Base-by-base conservation (phyloP, 441 rosid genomes). In the Erodium chrysanthum region DNA sequence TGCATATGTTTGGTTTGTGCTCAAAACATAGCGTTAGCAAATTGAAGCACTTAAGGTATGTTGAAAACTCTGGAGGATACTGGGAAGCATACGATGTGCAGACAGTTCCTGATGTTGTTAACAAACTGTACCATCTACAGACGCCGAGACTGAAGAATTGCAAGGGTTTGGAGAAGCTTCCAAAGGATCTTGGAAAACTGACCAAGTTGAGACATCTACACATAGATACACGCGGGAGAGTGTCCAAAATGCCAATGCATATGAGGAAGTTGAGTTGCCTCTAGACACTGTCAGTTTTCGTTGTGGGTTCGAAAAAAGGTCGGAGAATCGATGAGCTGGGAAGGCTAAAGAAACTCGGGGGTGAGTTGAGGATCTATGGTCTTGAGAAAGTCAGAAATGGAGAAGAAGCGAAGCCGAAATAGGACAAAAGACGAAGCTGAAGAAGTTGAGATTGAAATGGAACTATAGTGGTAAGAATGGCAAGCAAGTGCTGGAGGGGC, bases 401-500 rank as follows among this genome's bases (percentile, higher is more conserved):
- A 68, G 70, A 68, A 37, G 8, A 46, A 25, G 22, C 22, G 2
- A 42, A 42, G 50, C 50, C 0, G n/a, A 42, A 1, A 42, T 42
- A 14, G 1, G 50, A 11, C 3, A 42, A 14, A 42, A 42, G 15
- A 42, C 12, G 1, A 42, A 42, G 15, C 4, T 42, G 50, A 42
- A 42, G 15, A 42, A 0, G 4, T 4, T 42, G 50, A 11, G 1
- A 42, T 42, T 10, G 0, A 4, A 2, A 42, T 42, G 50, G 50
- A 4, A 4, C n/a, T n/a, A 15, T 42, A 2, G 3, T 42, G 11
- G 15, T 1, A 3, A 11, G n/a, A 42, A 42, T 10, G 50, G 11
- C 11, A 25, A 69, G 15, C 20, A 59, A 1, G 66, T 69, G 14
- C 0, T 69, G 21, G 71, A 69, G 21, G 65, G 66, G 10, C 58